Percentiles rank a stretch among this genome's conserved stretches.
phyloP scores from a whole-genome alignment of 805 yeast genomes.

The Saturnispora gosingensis region DNA sequence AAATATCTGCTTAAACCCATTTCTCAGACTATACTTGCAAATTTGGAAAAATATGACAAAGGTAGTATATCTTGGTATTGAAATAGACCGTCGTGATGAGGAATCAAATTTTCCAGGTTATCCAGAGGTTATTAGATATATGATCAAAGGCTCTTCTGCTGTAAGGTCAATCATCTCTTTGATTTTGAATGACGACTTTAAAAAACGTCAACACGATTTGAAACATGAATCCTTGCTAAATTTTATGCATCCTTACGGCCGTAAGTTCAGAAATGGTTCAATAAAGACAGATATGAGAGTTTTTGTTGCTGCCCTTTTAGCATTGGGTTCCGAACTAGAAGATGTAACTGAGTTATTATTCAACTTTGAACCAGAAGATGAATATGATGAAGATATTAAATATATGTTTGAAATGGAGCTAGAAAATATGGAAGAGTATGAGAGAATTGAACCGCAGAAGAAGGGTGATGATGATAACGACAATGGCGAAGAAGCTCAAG shows the following conservation, averaged over 20 bases:
- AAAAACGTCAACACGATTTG: conserved; percentile 42
- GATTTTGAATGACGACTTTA: conserved; percentile 42
- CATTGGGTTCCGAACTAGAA: conserved; percentile 36
- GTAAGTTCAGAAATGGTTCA: conserved; percentile 53
- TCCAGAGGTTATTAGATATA: conserved; percentile 39
- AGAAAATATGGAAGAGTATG: conserved; percentile 21
- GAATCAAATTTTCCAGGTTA: conserved; percentile 29
- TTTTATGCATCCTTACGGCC: conserved; percentile 59
- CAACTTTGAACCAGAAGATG: conserved; percentile 51
- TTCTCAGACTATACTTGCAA: conserved; percentile 44
- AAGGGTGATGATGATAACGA: not conserved
- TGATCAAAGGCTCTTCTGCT: conserved; percentile 55
- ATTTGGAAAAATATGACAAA: conserved; percentile 62
- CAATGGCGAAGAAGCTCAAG: not conserved
- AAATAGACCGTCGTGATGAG: conserved; percentile 46
- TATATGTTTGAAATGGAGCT: conserved; percentile 29
- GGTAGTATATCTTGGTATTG: conserved; percentile 49
- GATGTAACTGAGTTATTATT: conserved; percentile 46
- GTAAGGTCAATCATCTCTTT: conserved; percentile 54
- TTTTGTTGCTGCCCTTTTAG: conserved; percentile 46
- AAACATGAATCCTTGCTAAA: conserved; percentile 48
- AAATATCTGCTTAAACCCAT: conserved; percentile 50
- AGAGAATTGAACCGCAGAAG: conserved; percentile 8
- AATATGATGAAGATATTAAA: conserved; percentile 52
- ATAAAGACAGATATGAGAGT: conserved; percentile 48